A percentile compares a stretch with the other conserved stretches of the same genome.
Conservation (phyloP, 2,329 filamentous ascomycete genomes). For the Botrytis galanthina region DNA sequence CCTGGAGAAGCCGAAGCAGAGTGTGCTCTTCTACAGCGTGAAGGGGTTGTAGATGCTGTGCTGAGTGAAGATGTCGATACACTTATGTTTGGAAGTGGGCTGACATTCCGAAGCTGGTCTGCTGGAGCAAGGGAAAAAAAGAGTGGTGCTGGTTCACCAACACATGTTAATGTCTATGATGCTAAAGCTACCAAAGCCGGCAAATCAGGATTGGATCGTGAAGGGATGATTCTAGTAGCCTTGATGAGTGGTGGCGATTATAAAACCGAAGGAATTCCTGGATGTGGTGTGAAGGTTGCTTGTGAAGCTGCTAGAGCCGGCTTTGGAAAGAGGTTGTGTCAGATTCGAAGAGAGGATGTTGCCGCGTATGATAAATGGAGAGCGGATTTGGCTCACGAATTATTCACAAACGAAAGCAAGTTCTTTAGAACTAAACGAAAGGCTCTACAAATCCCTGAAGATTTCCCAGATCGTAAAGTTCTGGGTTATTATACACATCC, state of each 20-base stretch:
- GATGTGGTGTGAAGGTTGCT: conserved; percentile 83
- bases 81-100: conserved; percentile 89
- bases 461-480: conserved; percentile 77
- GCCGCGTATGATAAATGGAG: conserved; percentile 67
- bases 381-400: conserved; percentile 67
- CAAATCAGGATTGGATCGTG: conserved; percentile 63
- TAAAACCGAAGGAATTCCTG: conserved; percentile 79
- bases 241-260: conserved; percentile 97
- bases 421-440: conserved; percentile 77
- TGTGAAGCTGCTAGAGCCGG: conserved; percentile 87
- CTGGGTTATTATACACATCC: conserved; percentile 87
- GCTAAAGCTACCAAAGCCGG: conserved; percentile 53
- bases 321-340: conserved; percentile 75
- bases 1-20: conserved; percentile 96
- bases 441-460: conserved; percentile 69
- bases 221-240: conserved; percentile 91
- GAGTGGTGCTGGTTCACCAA: conserved; percentile 65
- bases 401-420: conserved; percentile 79
- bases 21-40: conserved; percentile 79
- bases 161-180: conserved; percentile 83
- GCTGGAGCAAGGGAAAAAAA: conserved; percentile 59
- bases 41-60: conserved; percentile 86
- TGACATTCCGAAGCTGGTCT: conserved; percentile 77
- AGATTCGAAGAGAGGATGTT: conserved; percentile 57
- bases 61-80: conserved; percentile 96